Evolutionary conservation across 108 stramenopile genomes (phyloP), one percentile per base, ranked within the genome.

Genomic region (Ochromonas danica): DNA sequence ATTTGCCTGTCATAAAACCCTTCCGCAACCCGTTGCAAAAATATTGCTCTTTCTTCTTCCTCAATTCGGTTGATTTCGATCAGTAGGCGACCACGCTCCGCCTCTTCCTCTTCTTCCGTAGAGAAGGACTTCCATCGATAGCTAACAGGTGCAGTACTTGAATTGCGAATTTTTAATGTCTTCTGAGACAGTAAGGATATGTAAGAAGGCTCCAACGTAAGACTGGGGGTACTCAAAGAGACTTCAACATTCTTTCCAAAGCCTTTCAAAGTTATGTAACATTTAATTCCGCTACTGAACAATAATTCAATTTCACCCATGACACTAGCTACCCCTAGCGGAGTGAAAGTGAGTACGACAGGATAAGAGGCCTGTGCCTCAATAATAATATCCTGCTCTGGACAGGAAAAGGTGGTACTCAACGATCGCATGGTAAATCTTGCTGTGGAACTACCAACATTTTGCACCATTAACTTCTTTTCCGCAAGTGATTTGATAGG

Each of bases 61-160:
- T 85, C 78, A 80, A 89, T 86, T 41, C 61, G 70, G 17, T 70
- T 80, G 43, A 90, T 75, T 42, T 89, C 86, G n/a, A 43, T 77
- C 36, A 71, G 86, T 28, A 90, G 82, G 35, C 89, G 75, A 1
- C 43, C 28, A 1, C 87, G 86, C 60, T 90, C 89, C 42, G 63
- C 82, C 65, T 83, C 88, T 71, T 90, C 89, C 39, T 87, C 87
- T 41, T 30, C 79, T 6, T 51, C 2, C 0, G 70, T 79, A 30
- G 86, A 83, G 65, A 90, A 87, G 33, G 89, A 84, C 51, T 79
- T 38, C 90, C 90, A 90, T 3, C 51, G 36, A 75, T 88, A 90
- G n/a, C 43, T 62, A 28, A 89, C 86, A 25, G 89, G 89, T 30
- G 85, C 80, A 38, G 89, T 88, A 27, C 71, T 57, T 40, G 78